A percentile compares a stretch with the other conserved stretches of the same genome.
Evolutionary conservation across 2,329 filamentous ascomycete genomes (phyloP).

Genomic region (Fusarium heterosporum): DNA sequence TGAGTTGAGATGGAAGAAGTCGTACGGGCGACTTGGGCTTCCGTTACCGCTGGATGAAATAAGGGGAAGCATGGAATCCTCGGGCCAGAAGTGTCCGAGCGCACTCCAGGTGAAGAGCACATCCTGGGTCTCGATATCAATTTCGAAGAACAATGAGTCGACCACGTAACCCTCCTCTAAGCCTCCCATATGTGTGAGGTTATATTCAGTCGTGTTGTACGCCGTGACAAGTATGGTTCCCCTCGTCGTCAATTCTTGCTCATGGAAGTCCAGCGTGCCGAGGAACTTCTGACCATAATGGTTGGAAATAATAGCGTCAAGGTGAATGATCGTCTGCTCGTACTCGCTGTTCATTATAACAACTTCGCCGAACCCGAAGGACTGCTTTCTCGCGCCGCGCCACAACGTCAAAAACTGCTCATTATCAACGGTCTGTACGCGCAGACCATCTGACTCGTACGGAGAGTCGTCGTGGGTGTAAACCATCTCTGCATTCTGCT

Average conservation of each 20-base stretch:
- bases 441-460: constrained; percentile 37
- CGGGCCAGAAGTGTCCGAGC: constrained; percentile 48
- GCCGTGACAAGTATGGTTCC: constrained; percentile 44
- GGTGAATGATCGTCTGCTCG: constrained; percentile 22
- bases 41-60: constrained; percentile 28
- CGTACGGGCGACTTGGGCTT: constrained; percentile 17
- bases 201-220: constrained; percentile 40
- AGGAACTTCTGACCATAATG: constrained; percentile 3
- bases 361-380: constrained; percentile 50
- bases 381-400: constrained; percentile 44
- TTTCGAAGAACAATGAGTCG: constrained; percentile 56
- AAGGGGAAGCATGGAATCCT: constrained; percentile 31
- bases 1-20: constrained; percentile 47
- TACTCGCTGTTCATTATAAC: constrained; percentile 50
- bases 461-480: constrained; percentile 41
- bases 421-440: constrained; percentile 47
- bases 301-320: constrained; percentile 22
- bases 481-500: constrained; percentile 48
- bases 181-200: constrained; percentile 39
- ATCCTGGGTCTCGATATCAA: constrained; percentile 55
- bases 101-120: constrained; percentile 57
- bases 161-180: constrained; percentile 25
- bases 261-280: constrained; percentile 40
- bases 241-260: constrained; percentile 37
- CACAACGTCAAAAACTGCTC: constrained; percentile 49